Base-by-base conservation (phyloP, 805 yeast genomes). In the Metschnikowia similis region DNA sequence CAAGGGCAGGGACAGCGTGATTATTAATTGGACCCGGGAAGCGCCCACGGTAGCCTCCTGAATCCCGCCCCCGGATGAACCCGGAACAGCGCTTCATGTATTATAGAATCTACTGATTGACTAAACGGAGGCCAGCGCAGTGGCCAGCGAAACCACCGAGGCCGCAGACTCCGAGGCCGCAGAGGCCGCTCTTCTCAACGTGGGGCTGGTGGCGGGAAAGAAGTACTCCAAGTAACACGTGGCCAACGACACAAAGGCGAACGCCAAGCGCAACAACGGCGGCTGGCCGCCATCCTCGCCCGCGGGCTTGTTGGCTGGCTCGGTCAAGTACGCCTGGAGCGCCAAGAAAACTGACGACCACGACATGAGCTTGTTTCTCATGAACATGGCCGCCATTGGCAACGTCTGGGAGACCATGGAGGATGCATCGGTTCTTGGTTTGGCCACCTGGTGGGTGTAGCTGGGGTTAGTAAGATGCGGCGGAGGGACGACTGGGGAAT, bases 311-410 rank as follows among this genome's bases (percentile, higher is more conserved):
- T 66, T 61, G 56, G 58, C 52, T 8, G 78, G 78, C 49, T 73
- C 76, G 51, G 71, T 76, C 60, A 81, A 67, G 55, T 64, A 80
- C 1, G 78, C 53, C 56, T 76, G 81, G 27, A 80, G 57, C 4
- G 82, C 72, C 52, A 79, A 72, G 50, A 82, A 71, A 26, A 82
- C 59, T 3, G 85, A 66, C 21, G 82, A 66, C 86, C 86, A 80
- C 10, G 83, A 71, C 57, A 81, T 63, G 54, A 80, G 65, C 60
- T 77, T 81, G 63, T 80, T 79, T 58, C 75, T 47, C 79, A 82
- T 72, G 65, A 82, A 82, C 82, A 82, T 80, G 42, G 86, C 86
- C 3, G 84, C 83, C 84, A 82, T 79, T 31, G 87, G 86, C 68
- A 82, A 76, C 14, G 84, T 72, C 63, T 79, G 86, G 38, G 79